phyloP scores from a whole-genome alignment of 305 asterid genomes.

The Rubia balearica region DNA sequence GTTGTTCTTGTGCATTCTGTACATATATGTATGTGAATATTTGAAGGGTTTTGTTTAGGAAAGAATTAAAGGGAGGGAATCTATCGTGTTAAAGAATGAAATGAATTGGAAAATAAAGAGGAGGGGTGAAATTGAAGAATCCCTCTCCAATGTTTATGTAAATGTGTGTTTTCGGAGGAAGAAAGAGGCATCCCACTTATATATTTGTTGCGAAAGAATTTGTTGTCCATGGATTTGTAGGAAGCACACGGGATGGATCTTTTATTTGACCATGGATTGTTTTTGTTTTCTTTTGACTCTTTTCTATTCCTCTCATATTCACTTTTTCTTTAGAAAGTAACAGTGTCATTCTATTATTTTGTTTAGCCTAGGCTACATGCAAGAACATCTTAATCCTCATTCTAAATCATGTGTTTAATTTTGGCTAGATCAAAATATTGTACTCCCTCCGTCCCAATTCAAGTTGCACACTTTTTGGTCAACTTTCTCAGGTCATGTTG shows the following conservation, averaged over 20 bases:
- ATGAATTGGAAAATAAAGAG: background rate
- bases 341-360: too few species aligned
- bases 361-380: too few species aligned
- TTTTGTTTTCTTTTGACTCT: background rate
- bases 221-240: slow-evolving; percentile 1
- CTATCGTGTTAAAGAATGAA: background rate
- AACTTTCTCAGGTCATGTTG: too few species aligned
- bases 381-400: too few species aligned
- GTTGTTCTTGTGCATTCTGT: slow-evolving; percentile 1
- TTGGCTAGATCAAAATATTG: too few species aligned
- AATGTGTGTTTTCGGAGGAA: background rate
- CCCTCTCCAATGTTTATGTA: background rate
- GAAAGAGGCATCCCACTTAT: slow-evolving; percentile 4
- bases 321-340: too few species aligned
- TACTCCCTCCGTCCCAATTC: too few species aligned
- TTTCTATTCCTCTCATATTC: background rate
- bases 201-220: slow-evolving; percentile 3
- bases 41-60: background rate
- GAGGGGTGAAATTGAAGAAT: too few species aligned
- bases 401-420: too few species aligned
- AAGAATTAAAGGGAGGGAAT: background rate
- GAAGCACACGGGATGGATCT: slow-evolving; percentile 9
- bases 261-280: background rate
- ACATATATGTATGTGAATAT: background rate
- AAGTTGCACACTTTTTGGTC: too few species aligned